Conservation (phyloP, 768 basidiomycete species). For the Podaxis sp. region DNA sequence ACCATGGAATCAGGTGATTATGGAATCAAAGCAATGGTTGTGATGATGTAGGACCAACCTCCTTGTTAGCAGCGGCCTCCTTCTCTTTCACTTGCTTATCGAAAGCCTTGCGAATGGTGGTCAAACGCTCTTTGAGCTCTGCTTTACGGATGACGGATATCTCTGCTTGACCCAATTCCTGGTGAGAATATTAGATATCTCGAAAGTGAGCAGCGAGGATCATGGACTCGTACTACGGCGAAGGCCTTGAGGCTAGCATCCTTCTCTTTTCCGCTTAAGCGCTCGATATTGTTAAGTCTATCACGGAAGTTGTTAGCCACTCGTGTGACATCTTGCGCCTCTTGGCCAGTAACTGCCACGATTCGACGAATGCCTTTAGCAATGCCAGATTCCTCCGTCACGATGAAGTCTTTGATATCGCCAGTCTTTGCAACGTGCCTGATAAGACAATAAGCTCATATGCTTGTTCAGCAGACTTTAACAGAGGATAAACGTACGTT, state of each 20-base stretch:
- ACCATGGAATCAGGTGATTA: not conserved
- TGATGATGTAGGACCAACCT: constrained; percentile 42
- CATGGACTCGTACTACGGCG: constrained; percentile 54
- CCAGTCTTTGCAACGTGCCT: constrained; percentile 96
- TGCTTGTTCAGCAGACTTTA: not conserved
- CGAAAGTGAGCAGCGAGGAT: constrained; percentile 15
- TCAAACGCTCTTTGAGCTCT: constrained; percentile 73
- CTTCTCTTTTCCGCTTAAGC: constrained; percentile 71
- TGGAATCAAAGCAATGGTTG: not conserved
- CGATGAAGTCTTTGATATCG: constrained; percentile 94
- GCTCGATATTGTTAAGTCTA: constrained; percentile 62
- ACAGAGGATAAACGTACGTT: constrained; percentile 58
- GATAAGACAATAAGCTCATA: not conserved
- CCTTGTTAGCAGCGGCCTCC: constrained; percentile 74
- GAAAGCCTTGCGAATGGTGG: constrained; percentile 73
- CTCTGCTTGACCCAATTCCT: constrained; percentile 90
- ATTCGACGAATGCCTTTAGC: constrained; percentile 97
- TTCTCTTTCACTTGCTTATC: constrained; percentile 84
- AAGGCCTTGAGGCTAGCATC: constrained; percentile 86
- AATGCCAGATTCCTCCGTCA: constrained; percentile 94
- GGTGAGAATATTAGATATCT: constrained; percentile 10
- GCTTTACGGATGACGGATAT: constrained; percentile 86
- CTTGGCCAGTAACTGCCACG: constrained; percentile 91
- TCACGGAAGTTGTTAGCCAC: constrained; percentile 61
- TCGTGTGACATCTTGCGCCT: constrained; percentile 81